Conservation (phyloP, 108 stramenopile species). For the Nitzschia sp. region DNA sequence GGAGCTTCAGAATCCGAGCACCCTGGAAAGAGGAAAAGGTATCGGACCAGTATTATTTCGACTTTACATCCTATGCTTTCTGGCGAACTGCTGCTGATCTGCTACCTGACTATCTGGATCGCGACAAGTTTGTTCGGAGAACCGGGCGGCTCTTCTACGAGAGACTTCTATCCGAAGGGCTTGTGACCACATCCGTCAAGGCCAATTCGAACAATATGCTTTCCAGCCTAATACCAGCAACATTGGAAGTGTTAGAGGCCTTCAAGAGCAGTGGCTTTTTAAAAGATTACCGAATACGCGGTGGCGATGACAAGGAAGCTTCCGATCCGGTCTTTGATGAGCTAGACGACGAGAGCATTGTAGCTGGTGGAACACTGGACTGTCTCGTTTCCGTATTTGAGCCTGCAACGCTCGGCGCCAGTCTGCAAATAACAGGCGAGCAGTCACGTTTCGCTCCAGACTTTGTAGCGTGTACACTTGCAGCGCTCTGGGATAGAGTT, state of each 20-base stretch:
- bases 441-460: slow-evolving; percentile 81
- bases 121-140: slow-evolving; percentile 65
- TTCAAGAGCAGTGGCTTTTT: slow-evolving; percentile 58
- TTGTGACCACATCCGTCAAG: not conserved
- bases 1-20: slow-evolving; percentile 50
- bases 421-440: slow-evolving; percentile 84
- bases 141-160: slow-evolving; percentile 44
- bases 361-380: slow-evolving; percentile 55
- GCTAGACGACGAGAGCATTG: slow-evolving; percentile 72
- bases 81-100: slow-evolving; percentile 72
- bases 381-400: slow-evolving; percentile 70
- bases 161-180: slow-evolving; percentile 7
- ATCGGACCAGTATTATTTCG: slow-evolving; percentile 82
- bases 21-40: slow-evolving; percentile 62
- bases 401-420: slow-evolving; percentile 71
- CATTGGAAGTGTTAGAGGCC: slow-evolving; percentile 50
- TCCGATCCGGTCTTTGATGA: slow-evolving; percentile 67
- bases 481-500: slow-evolving; percentile 72
- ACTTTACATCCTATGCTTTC: slow-evolving; percentile 75
- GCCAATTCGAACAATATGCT: slow-evolving; percentile 12
- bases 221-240: slow-evolving; percentile 47
- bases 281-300: slow-evolving; percentile 37
- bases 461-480: slow-evolving; percentile 71
- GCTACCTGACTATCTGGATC: slow-evolving; percentile 54
- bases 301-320: slow-evolving; percentile 16